Percentiles rank a stretch among this genome's conserved stretches.
Conservation (phyloP, 140 eudicot genomes). For the Stevia rebaudiana region DNA sequence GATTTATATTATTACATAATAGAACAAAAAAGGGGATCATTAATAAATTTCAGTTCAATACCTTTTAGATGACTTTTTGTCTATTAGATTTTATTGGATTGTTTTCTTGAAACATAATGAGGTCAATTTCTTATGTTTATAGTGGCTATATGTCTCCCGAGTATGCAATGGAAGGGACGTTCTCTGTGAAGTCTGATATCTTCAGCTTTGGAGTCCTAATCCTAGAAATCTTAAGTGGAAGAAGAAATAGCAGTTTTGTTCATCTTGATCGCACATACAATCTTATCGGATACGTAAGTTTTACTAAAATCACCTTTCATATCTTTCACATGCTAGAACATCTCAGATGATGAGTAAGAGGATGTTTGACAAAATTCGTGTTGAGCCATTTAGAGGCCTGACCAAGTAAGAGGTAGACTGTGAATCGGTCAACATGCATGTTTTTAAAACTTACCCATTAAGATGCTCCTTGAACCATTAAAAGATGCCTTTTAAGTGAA, state of each 20-base stretch:
- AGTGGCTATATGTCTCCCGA: slow-evolving; percentile 61
- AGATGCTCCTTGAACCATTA: too few relatives aligned
- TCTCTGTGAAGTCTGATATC: slow-evolving; percentile 51
- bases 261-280: slow-evolving; percentile 31
- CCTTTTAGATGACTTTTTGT: background rate
- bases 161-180: slow-evolving; percentile 47
- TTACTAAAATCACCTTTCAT: background rate
- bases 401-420: too few relatives aligned
- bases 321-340: background rate
- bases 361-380: too few relatives aligned
- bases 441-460: too few relatives aligned
- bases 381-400: too few relatives aligned
- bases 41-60: too few relatives aligned
- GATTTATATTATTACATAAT: too few relatives aligned
- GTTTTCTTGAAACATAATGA: background rate
- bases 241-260: slow-evolving; percentile 36
- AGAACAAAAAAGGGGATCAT: too few relatives aligned
- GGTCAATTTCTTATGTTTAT: background rate
- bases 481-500: too few relatives aligned
- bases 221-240: slow-evolving; percentile 43
- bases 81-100: background rate
- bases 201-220: slow-evolving; percentile 35
- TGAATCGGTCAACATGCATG: too few relatives aligned
- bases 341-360: too few relatives aligned
- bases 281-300: slow-evolving; percentile 31